Evolutionary conservation across 2,329 filamentous ascomycete species (phyloP), one percentile per base, ranked within the genome.

Genomic region (Pleoardoris graminearum): DNA sequence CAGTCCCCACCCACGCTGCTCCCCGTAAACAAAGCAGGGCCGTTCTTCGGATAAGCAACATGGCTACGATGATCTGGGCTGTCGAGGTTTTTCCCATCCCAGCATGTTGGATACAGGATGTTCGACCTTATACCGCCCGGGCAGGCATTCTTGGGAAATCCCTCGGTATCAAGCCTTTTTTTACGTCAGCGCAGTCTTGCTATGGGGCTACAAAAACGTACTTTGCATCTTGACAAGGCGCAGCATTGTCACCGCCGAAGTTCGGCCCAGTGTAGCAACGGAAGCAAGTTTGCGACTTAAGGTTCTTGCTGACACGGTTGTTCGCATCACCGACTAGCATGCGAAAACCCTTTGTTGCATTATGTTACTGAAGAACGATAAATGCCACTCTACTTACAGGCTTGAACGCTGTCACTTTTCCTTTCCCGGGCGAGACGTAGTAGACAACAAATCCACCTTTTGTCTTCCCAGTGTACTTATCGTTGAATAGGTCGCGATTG

Each of bases 51-150:
- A 49, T 78, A 78, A 6, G 77, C 69, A 12, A 78, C 74, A 58
- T 78, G 84, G 25, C 25, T 27, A 5, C 79, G 79, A 76, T 86
- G 83, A 68, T 86, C 78, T 0, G 65, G 49, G 19, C 78, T 79
- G 62, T 82, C 80, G 5, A 77, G 54, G 61, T 79, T 79, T 58
- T 71, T 72, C 47, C 78, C 78, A 50, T 79, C 75, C 75, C 75
- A 76, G 42, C 35, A 55, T 32, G 60, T 63, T 0, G 60, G 60
- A 44, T 61, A 63, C 3, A 54, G 42, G 38, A 63, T 60, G 38
- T 63, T 63, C 4, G 60, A 63, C 25, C 60, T 52, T 32, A 63
- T 63, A n/a, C 60, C 60, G 32, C 60, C 60, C 12, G 50, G 48
- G 53, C 60, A 63, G 12, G 50, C 32, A 10, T 38, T 19, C 7